Evolutionary conservation across 1,284 basidiomycete species (phyloP).

Genomic region (Meripilus lineatus): DNA sequence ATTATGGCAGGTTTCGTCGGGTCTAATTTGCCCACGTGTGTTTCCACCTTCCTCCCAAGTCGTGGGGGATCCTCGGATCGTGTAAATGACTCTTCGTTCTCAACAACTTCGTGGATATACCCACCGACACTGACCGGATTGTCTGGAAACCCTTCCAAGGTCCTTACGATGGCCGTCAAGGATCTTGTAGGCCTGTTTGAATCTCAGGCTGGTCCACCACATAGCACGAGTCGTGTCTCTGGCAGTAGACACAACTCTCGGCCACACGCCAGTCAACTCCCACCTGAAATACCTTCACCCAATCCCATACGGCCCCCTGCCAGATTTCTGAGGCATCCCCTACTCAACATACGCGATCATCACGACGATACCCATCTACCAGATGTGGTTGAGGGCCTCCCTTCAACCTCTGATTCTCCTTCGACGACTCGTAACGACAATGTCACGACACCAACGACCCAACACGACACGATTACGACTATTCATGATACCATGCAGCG

Average conservation of each 20-base stretch:
- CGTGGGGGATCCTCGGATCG: no score
- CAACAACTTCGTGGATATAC: no score
- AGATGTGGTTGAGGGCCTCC: neutral
- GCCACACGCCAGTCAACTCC: no score
- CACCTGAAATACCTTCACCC: no score
- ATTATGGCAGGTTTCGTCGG: neutral
- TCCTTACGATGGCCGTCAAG: constrained; percentile 31
- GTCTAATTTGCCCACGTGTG: neutral
- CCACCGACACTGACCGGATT: no score
- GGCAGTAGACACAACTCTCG: no score
- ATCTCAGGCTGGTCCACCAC: constrained; percentile 13
- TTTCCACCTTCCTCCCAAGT: neutral
- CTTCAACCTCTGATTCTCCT: no score
- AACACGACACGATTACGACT: neutral
- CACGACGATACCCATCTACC: no score
- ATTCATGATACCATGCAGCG: constrained; percentile 3
- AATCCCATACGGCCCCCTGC: constrained; percentile 4
- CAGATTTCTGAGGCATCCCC: constrained; percentile 5
- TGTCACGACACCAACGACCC: constrained; percentile 1
- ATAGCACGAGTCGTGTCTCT: no score
- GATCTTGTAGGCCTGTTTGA: constrained; percentile 28
- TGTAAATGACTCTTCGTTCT: no score
- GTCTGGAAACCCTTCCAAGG: no score
- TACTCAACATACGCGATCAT: neutral
- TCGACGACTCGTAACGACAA: neutral